Conservation (phyloP, 768 basidiomycete genomes). For the Tricholoma bakamatsutake region DNA sequence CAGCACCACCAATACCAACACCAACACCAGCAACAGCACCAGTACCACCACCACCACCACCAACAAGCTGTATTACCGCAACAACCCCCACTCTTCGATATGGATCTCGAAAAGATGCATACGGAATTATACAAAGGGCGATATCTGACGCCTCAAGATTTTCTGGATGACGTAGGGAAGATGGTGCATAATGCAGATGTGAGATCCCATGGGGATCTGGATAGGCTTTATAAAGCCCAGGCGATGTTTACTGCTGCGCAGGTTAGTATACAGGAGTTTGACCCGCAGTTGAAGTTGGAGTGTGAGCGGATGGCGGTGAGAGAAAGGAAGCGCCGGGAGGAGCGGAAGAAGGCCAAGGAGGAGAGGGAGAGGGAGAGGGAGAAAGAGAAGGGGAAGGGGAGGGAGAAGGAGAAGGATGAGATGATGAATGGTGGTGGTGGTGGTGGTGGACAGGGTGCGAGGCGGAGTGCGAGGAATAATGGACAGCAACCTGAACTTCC, state of each 20-base stretch:
- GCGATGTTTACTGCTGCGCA: conserved; percentile 85
- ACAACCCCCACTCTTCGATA: conserved; percentile 60
- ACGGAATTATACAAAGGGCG: conserved; percentile 74
- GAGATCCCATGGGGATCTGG: conserved; percentile 56
- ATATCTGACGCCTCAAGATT: conserved; percentile 84
- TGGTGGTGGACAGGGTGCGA: conserved; percentile 39
- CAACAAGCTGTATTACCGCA: conserved; percentile 28
- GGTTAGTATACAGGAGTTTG: conserved; percentile 84
- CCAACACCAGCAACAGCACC: too few species aligned
- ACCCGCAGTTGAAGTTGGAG: conserved; percentile 69
- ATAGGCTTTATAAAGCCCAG: conserved; percentile 75
- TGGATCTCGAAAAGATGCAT: conserved; percentile 93
- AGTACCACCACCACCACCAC: too few species aligned
- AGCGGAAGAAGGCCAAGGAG: conserved; percentile 46
- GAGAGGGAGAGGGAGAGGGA: conserved; percentile 41
- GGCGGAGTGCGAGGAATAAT: conserved; percentile 69
- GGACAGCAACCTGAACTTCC: conserved; percentile 65
- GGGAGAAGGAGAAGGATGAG: conserved; percentile 23
- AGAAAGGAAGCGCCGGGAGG: conserved; percentile 63
- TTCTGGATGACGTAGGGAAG: conserved; percentile 77
- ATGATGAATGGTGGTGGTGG: conserved; percentile 17
- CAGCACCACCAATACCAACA: too few species aligned
- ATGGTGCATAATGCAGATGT: conserved; percentile 72
- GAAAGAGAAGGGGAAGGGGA: conserved; percentile 35
- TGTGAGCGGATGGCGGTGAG: conserved; percentile 83